A percentile compares a stretch with the other conserved stretches of the same genome.
phyloP scores from a whole-genome alignment of 352 stramenopile genomes.

The Pythium insidiosum region DNA sequence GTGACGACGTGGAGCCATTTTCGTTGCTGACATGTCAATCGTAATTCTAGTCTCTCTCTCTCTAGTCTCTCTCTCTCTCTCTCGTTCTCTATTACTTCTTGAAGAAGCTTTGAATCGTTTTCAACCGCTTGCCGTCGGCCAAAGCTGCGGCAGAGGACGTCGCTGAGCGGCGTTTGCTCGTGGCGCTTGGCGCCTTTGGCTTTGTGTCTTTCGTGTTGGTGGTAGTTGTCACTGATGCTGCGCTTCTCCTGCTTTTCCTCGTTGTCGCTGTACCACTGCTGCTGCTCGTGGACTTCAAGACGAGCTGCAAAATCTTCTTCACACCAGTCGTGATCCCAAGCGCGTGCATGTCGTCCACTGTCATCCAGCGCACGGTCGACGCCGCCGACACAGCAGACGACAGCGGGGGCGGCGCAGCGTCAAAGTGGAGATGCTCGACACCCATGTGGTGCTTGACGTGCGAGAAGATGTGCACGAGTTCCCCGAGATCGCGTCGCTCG shows the following conservation, averaged over 20 bases:
- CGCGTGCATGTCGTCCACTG: constrained; percentile 55
- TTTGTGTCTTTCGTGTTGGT: constrained; percentile 3
- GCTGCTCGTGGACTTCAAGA: constrained; percentile 13
- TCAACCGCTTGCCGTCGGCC: constrained; percentile 27
- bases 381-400: neutral
- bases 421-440: constrained; percentile 75
- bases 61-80: constrained; percentile 24
- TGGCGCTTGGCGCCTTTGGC: constrained; percentile 4
- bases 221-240: too few relatives aligned
- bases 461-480: constrained; percentile 86
- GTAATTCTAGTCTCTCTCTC: neutral
- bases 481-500: constrained; percentile 47
- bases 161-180: constrained; percentile 10
- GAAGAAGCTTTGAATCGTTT: constrained; percentile 62
- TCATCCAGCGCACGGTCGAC: constrained; percentile 60
- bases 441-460: constrained; percentile 89
- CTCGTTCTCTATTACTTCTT: too few relatives aligned
- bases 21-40: neutral
- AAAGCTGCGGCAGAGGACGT: neutral
- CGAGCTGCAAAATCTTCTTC: constrained; percentile 78
- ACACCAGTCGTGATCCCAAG: constrained; percentile 83
- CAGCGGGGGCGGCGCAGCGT: constrained; percentile 10
- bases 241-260: too few relatives aligned
- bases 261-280: constrained; percentile 1
- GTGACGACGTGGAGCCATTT: neutral